Base-by-base conservation (phyloP, 352 stramenopile genomes). In the Globisporangium carolinianum region DNA sequence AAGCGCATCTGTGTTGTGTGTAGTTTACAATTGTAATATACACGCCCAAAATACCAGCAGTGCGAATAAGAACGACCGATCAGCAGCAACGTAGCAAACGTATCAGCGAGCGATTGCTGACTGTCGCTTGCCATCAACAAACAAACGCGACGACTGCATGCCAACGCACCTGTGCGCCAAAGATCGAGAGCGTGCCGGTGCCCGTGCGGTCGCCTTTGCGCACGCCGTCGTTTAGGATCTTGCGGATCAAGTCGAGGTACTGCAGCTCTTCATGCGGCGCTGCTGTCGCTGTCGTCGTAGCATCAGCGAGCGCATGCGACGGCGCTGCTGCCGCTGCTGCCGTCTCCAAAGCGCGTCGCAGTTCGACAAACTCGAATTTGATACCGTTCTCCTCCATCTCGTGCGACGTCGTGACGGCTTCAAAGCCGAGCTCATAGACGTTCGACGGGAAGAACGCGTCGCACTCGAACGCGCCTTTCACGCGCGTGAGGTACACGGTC, bases 131-230 rank as follows among this genome's bases (percentile, higher is more conserved):
- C n/a, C n/a, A n/a, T n/a, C n/a, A n/a, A n/a, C n/a, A n/a, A n/a
- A n/a, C n/a, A n/a, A n/a, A n/a, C n/a, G n/a, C n/a, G n/a, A n/a
- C n/a, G n/a, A n/a, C n/a, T n/a, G n/a, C n/a, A n/a, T n/a, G n/a
- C n/a, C n/a, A n/a, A 63, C 81, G 62, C 74, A 98, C 96, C 74
- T 99, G 96, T 4, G 94, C 92, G 41, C 98, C 97, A 89, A 99
- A 99, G 14, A 98, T 87, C n/a, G 93, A 99, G 18, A 99, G 58
- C 11, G 98, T 99, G 6, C 98, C 98, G 0, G 97, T 99, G 18
- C 97, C 97, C 5, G 98, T 99, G 49, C 98, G 91, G 77, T 99
- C 98, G 42, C 83, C 96, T 49, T 97, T 91, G 39, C 79, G 67
- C 2, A 91, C 82, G 36, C 97, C 97, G 68, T 98, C 82, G 3